Evolutionary conservation across 2,329 filamentous ascomycete genomes (phyloP), one percentile per base, ranked within the genome.

Genomic region (Cladosporium sp.): DNA sequence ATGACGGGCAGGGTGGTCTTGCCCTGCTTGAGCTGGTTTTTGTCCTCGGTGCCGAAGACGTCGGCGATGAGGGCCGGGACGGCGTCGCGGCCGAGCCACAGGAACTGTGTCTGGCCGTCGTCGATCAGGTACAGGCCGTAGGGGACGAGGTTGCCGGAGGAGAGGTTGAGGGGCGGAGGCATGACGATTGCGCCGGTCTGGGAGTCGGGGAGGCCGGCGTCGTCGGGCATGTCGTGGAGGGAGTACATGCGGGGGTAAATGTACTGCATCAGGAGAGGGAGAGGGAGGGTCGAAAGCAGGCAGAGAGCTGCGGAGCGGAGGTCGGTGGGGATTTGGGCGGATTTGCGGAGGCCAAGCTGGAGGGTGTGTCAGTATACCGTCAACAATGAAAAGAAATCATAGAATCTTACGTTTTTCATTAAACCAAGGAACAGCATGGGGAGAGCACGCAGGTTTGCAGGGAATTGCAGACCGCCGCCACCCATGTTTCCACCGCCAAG

Each of bases 71-170:
- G 79, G 66, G 95, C 89, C 1, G 90, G 89, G 28, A 98, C 89
- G 1, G 92, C 86, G 61, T 98, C 92, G 34, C 91, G 84, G 11
- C 93, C 93, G 16, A 97, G 80, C 93, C 93, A 98, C 44, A 98
- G 74, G 79, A 98, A 98, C 69, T 98, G 93, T 5, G 89, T 96
- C 71, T 96, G 92, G 2, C 91, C 91, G 65, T 98, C 93, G 63
- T 98, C 93, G 63, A 98, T 93, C 54, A 98, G 80, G 71, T 98
- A 98, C 14, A 98, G 76, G 28, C 93, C 93, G 66, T 95, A 95
- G 0, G 90, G 82, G 3, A 89, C 88, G 46, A 98, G 81, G 43
- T 87, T 83, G 69, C 92, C 89, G 1, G 91, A 95, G 3, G 89
- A 90, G 54, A 97, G 79, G 69, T 96, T 96, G 64, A 89, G 63